Conservation (phyloP, 2,329 filamentous ascomycete genomes). For the Fusarium graminum region DNA sequence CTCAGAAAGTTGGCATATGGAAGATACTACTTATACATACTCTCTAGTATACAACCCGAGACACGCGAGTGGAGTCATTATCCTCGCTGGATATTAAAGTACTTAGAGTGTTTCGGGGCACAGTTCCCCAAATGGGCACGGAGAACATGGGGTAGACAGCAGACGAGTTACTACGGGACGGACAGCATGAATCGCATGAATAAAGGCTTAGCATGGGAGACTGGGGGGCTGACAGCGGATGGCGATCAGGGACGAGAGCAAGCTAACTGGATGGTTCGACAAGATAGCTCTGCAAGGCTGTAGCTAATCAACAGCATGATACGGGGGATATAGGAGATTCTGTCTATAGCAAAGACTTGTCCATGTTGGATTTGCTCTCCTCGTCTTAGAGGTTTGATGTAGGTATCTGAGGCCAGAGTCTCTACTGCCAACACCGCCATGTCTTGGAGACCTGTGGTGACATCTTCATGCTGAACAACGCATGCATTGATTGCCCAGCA, state of each 20-base stretch:
- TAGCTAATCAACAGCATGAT: slow-evolving; percentile 15
- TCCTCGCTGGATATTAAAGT: slow-evolving; percentile 10
- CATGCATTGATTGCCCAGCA: not conserved
- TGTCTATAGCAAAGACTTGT: slow-evolving; percentile 11
- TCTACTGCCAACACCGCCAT: not conserved
- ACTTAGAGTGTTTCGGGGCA: slow-evolving; percentile 27
- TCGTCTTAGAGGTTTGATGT: not conserved
- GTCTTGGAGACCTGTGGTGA: not conserved
- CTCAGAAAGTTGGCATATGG: slow-evolving; percentile 15
- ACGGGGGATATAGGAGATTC: slow-evolving; percentile 2
- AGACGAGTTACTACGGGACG: slow-evolving; percentile 1
- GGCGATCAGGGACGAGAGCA: slow-evolving; percentile 33
- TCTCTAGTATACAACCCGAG: slow-evolving; percentile 19
- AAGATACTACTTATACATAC: slow-evolving; percentile 39
- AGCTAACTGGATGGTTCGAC: slow-evolving; percentile 17
- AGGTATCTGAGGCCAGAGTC: not conserved
- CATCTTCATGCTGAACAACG: not conserved
- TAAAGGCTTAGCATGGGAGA: not conserved
- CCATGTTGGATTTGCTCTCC: slow-evolving; percentile 13
- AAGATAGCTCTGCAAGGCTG: slow-evolving; percentile 4
- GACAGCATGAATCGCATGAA: slow-evolving; percentile 22
- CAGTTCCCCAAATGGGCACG: slow-evolving; percentile 18
- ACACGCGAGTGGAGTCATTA: slow-evolving; percentile 21
- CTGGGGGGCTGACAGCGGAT: slow-evolving; percentile 14
- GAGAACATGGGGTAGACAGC: slow-evolving; percentile 26